These are phyloP conservation scores for Annulohypoxylon nitens DNA, from an alignment of 495 filamentous ascomycete genomes.

Conservation along the genomic window DNA sequence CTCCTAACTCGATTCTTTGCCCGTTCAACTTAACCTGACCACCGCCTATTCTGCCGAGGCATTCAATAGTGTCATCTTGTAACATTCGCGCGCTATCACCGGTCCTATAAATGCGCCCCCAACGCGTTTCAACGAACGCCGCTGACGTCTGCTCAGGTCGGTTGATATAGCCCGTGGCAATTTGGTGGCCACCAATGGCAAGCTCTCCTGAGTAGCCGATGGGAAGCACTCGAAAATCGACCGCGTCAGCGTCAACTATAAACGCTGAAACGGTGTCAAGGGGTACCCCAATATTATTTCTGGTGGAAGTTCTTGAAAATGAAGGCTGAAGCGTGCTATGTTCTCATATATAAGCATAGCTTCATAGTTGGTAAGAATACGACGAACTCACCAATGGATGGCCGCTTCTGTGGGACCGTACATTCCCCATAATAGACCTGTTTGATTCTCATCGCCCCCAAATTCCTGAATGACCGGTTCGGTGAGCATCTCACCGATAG, in stretches of 20 bases:
- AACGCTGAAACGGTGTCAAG: constrained; percentile 83
- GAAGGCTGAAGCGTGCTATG: constrained; percentile 58
- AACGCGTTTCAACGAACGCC: constrained; percentile 72
- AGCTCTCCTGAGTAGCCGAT: constrained; percentile 82
- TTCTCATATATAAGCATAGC: background rate
- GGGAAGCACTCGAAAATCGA: constrained; percentile 67
- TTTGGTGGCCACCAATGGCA: constrained; percentile 81
- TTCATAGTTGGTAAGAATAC: background rate
- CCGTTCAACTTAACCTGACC: constrained; percentile 88
- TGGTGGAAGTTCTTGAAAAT: constrained; percentile 56
- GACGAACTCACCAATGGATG: constrained; percentile 70
- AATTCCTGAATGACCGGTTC: constrained; percentile 78
- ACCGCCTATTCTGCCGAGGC: constrained; percentile 80
- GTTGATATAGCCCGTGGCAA: constrained; percentile 87
- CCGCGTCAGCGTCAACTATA: constrained; percentile 59
- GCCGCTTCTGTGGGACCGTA: constrained; percentile 89
- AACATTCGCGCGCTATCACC: constrained; percentile 83
- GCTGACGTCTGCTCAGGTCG: constrained; percentile 78
- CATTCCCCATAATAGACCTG: constrained; percentile 80
- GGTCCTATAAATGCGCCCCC: constrained; percentile 80
- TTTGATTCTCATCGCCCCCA: constrained; percentile 59
- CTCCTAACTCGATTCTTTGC: constrained; percentile 85
- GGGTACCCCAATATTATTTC: constrained; percentile 77
- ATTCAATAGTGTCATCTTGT: constrained; percentile 78
- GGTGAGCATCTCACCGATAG: constrained; percentile 91